Percentiles rank a stretch among this genome's conserved stretches.
Evolutionary conservation across 495 filamentous ascomycete genomes (phyloP).

Genomic region (Trichocladium antarcticum): DNA sequence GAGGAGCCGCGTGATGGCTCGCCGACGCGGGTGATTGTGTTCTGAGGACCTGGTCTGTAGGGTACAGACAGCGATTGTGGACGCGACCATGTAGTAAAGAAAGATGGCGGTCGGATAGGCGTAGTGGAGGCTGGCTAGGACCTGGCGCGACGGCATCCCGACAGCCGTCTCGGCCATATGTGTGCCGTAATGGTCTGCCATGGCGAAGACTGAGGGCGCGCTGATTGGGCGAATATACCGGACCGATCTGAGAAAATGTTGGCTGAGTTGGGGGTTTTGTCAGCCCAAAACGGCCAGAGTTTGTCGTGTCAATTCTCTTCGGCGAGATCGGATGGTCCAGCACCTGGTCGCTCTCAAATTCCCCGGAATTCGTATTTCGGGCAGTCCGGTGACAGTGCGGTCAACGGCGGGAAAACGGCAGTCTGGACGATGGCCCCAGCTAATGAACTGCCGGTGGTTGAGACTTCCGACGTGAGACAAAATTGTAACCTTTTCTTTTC

Average conservation of each 20-base stretch:
- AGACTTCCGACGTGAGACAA: constrained; percentile 6
- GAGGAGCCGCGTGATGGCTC: constrained; percentile 39
- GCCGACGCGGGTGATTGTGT: constrained; percentile 32
- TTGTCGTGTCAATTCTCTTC: neutral
- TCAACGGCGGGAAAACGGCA: neutral
- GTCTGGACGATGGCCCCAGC: neutral
- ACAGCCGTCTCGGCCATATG: constrained; percentile 2
- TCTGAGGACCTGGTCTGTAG: constrained; percentile 38
- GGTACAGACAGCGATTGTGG: constrained; percentile 44
- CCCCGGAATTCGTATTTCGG: neutral
- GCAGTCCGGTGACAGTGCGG: neutral
- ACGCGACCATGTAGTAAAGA: constrained; percentile 42
- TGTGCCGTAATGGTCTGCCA: constrained; percentile 14
- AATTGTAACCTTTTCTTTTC: neutral
- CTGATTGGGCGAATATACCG: neutral
- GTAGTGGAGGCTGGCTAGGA: constrained; percentile 39
- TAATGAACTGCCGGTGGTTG: neutral
- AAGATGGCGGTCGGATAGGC: constrained; percentile 45
- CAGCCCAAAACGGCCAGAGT: neutral
- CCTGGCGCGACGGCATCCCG: constrained; percentile 5
- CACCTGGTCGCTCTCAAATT: neutral
- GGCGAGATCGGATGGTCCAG: neutral
- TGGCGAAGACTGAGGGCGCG: neutral
- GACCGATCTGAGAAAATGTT: neutral
- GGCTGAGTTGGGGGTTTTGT: neutral